phyloP scores from a whole-genome alignment of 257 asterid genomes.

The Eucommia ulmoides region DNA sequence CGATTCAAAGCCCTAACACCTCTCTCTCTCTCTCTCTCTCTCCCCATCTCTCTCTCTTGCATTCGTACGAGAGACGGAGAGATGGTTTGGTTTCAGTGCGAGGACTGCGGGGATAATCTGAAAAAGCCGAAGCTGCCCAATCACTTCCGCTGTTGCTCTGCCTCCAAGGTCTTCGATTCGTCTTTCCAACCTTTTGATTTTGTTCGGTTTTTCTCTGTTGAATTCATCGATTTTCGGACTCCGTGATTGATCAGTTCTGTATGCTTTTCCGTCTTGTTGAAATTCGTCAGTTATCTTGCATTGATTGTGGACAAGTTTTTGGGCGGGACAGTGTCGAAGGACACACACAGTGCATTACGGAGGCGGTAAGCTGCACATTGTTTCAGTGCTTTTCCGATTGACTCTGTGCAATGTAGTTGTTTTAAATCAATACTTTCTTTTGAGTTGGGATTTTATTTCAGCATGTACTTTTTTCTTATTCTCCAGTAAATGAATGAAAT shows the following conservation, averaged over 20 bases:
- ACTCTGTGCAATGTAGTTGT: no score
- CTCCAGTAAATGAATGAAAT: no score
- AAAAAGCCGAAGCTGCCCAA: slow-evolving; percentile 84
- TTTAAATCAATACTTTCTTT: no score
- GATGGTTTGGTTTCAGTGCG: slow-evolving; percentile 99
- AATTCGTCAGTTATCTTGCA: slow-evolving; percentile 68
- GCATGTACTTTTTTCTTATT: no score
- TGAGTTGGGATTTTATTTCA: no score
- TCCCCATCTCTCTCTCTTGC: not conserved
- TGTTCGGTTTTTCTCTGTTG: not conserved
- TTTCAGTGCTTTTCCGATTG: no score
- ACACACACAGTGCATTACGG: slow-evolving; percentile 88
- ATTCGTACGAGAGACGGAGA: slow-evolving; percentile 1
- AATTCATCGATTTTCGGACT: no score
- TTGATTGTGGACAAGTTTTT: slow-evolving; percentile 82
- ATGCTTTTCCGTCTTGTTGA: slow-evolving; percentile 2
- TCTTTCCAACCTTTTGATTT: not conserved
- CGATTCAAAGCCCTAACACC: not conserved
- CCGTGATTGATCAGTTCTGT: no score
- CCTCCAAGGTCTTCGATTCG: slow-evolving; percentile 42
- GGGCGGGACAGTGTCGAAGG: slow-evolving; percentile 57
- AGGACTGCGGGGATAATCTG: slow-evolving; percentile 89
- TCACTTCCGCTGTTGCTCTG: slow-evolving; percentile 85
- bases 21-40: not conserved
- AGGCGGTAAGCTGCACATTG: slow-evolving; percentile 72